Evolutionary conservation across 2,329 filamentous ascomycete species (phyloP).

Genomic region (Ilyonectria destructans): DNA sequence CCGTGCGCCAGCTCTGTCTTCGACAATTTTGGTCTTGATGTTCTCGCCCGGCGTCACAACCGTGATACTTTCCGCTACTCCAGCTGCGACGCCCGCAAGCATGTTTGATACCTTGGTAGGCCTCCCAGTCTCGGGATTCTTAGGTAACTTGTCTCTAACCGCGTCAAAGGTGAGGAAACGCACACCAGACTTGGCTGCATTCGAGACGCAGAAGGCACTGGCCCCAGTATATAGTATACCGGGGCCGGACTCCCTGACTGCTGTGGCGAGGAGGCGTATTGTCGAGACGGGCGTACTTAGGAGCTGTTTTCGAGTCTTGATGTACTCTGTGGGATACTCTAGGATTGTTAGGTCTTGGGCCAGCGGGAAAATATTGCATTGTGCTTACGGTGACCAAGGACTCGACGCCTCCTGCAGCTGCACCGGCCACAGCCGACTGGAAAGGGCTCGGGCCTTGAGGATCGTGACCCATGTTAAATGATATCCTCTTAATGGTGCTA

Average conservation of each 20-base stretch:
- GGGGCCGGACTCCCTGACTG: conserved; percentile 18
- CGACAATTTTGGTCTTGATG: conserved; percentile 48
- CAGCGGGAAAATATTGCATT: not conserved
- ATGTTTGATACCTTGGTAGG: conserved; percentile 37
- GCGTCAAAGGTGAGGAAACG: conserved; percentile 36
- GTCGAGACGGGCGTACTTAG: not conserved
- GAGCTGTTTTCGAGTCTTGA: conserved; percentile 21
- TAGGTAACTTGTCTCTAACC: not conserved
- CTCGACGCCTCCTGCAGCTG: conserved; percentile 24
- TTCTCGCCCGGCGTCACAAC: conserved; percentile 50
- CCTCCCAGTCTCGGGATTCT: not conserved
- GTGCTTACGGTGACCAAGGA: conserved; percentile 25
- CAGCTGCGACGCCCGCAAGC: conserved; percentile 43
- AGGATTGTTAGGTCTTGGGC: not conserved
- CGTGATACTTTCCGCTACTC: conserved; percentile 41
- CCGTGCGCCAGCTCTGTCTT: conserved; percentile 39
- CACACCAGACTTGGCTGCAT: conserved; percentile 41
- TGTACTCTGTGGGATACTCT: conserved; percentile 28
- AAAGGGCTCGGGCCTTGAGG: conserved; percentile 8
- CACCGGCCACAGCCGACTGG: conserved; percentile 26
- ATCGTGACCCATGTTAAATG: not conserved
- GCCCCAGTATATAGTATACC: conserved; percentile 31
- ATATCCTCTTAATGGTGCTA: not conserved
- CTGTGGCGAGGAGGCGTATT: not conserved
- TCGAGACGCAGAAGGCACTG: conserved; percentile 41